Percentiles rank a stretch among this genome's conserved stretches.
These are phyloP conservation scores for Sugiyamaella marilandica DNA, from an alignment of 805 yeast genomes.

Conservation along the genomic window DNA sequence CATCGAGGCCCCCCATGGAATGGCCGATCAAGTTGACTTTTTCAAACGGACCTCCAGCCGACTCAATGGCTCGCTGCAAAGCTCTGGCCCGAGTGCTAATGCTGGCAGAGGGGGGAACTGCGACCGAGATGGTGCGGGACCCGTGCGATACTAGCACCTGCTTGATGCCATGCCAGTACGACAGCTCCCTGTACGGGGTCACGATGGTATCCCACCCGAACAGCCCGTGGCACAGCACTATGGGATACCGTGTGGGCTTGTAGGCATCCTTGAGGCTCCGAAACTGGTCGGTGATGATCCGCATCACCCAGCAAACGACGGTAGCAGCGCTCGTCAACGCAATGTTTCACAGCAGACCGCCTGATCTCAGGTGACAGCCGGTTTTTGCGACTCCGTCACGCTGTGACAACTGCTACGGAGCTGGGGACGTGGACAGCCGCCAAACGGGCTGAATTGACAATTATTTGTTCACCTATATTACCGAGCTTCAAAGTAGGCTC, in stretches of 20 bases:
- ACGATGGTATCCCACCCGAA: constrained; percentile 67
- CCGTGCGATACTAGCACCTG: constrained; percentile 58
- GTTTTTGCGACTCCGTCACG: no score
- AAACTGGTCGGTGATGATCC: constrained; percentile 17
- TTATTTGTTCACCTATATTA: no score
- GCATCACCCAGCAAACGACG: neutral
- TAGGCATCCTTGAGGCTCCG: constrained; percentile 37
- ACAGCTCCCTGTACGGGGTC: constrained; percentile 45
- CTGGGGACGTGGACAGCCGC: no score
- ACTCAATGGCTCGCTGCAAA: constrained; percentile 48
- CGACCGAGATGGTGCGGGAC: constrained; percentile 62
- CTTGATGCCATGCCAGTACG: constrained; percentile 81
- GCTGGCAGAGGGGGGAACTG: constrained; percentile 77
- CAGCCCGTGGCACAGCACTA: constrained; percentile 81
- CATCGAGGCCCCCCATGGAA: constrained; percentile 92
- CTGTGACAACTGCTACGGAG: no score
- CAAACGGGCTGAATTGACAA: no score
- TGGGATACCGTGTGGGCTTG: constrained; percentile 60
- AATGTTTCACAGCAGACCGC: no score
- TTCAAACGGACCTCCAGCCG: constrained; percentile 15
- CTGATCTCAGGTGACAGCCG: no score
- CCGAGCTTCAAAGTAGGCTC: no score
- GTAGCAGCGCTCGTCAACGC: no score
- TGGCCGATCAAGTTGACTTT: constrained; percentile 77
- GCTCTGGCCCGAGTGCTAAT: constrained; percentile 62